A percentile compares a stretch with the other conserved stretches of the same genome.
Evolutionary conservation across 169 alveolate species (phyloP).

Genomic region (Plasmodium berghei): DNA sequence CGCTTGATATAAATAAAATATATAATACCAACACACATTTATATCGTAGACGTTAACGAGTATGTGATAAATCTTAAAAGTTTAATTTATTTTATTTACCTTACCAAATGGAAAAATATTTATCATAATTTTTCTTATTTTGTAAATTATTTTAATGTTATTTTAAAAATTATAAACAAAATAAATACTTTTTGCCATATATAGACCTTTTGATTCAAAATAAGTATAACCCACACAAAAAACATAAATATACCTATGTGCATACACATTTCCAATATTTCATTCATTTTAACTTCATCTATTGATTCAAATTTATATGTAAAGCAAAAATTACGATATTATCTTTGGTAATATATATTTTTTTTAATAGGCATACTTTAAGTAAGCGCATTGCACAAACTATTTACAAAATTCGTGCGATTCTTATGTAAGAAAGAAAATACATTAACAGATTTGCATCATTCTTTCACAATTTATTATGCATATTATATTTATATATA

Average conservation of each 20-base stretch:
- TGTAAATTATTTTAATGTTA: not conserved
- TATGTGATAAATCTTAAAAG: not conserved
- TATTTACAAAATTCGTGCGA: no score
- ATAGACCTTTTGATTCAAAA: not conserved
- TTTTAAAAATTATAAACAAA: not conserved
- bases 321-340: not conserved
- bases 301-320: not conserved
- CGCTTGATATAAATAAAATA: not conserved
- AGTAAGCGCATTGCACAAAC: no score
- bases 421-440: no score
- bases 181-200: not conserved
- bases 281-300: not conserved
- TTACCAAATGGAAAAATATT: not conserved
- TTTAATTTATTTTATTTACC: not conserved
- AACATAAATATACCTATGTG: not conserved
- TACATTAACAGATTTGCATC: not conserved
- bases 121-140: constrained; percentile 11
- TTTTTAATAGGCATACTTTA: not conserved
- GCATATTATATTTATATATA: not conserved
- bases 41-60: not conserved
- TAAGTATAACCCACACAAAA: not conserved
- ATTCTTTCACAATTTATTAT: not conserved
- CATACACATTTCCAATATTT: not conserved
- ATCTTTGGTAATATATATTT: not conserved
- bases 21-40: not conserved